Evolutionary conservation across 202 grass and related monocot species (phyloP), one percentile per base, ranked within the genome.

Genomic region (Saccharum hybrid): DNA sequence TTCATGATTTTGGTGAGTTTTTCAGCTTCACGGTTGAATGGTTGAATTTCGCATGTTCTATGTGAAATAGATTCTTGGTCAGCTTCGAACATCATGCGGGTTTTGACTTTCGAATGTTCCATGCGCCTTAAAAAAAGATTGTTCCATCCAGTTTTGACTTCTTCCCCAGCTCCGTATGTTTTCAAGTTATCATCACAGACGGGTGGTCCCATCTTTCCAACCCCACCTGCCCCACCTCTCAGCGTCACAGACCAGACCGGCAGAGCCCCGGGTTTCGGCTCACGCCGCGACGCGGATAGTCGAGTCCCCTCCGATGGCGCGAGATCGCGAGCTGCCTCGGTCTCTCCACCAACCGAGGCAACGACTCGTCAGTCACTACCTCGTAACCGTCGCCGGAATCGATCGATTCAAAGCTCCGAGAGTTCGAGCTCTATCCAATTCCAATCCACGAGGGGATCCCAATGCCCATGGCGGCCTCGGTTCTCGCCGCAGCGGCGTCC

Each of bases 401-500:
- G 40, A 46, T 28, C 60, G 22, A 45, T 46, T 28, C 36, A 63
- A 11, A 78, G 37, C 60, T 30, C 41, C 75, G 26, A 30, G 41
- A 2, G 9, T 45, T 4, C 43, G 4, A 48, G 28, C 62, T 7
- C 75, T 45, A 48, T 33, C 75, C 75, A 65, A 40, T 12, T 26
- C 26, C 26, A 26, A 26, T 26, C 11, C 38, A 59, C 51, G 54
- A 42, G 79, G 34, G 19, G 22, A 83, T 21, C 51, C 36, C 36
- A 37, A 66, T 56, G 80, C 42, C 56, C 72, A 78, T 78, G 86
- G 34, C 79, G 21, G 66, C 66, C 19, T 68, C 81, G 4, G 22
- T 81, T 56, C 41, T 84, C 9, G 41, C 81, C 13, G 71, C 63
- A 2, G 8, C 75, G 16, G 18, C 68, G n/a, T 0, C 60, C 5